Evolutionary conservation across 2,329 filamentous ascomycete species (phyloP).

Genomic region (Magnaporthiopsis rhizophila): DNA sequence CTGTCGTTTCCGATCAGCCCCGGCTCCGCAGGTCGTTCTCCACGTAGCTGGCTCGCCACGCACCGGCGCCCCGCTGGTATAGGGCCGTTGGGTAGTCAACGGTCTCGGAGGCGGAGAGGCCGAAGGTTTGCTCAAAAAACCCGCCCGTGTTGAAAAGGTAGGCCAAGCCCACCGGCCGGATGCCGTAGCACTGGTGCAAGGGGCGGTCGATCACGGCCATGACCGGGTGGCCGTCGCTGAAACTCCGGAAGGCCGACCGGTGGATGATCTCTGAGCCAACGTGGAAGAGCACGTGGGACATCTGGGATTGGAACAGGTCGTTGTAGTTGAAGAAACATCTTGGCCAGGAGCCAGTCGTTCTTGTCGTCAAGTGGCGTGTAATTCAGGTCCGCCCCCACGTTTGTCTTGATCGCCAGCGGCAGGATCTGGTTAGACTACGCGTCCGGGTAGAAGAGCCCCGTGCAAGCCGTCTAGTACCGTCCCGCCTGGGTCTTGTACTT

Average conservation of each 20-base stretch:
- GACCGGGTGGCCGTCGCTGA: conserved; percentile 37
- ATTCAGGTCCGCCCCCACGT: conserved; percentile 29
- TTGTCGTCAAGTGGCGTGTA: conserved; percentile 37
- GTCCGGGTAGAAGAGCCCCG: conserved; percentile 39
- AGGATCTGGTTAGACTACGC: conserved; percentile 32
- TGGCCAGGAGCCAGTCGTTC: conserved; percentile 43
- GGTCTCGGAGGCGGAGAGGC: conserved; percentile 21
- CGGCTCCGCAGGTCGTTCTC: conserved; percentile 25
- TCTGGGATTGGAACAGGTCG: conserved; percentile 36
- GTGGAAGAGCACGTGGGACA: conserved; percentile 36
- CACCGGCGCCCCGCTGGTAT: conserved; percentile 22
- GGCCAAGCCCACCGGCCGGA: conserved; percentile 18
- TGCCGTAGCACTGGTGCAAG: conserved; percentile 22
- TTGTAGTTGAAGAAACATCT: conserved; percentile 41
- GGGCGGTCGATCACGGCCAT: conserved; percentile 28
- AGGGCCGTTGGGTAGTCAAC: conserved; percentile 20
- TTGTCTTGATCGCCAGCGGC: conserved; percentile 40
- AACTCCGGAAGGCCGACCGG: conserved; percentile 35
- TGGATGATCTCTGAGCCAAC: conserved; percentile 34
- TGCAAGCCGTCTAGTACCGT: conserved; percentile 32
- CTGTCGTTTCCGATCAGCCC: conserved; percentile 27
- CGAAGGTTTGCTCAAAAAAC: conserved; percentile 24
- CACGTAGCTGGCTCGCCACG: conserved; percentile 31
- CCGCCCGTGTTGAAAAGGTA: conserved; percentile 22
- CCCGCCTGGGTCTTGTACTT: conserved; percentile 15